Evolutionary conservation across 2,329 filamentous ascomycete species (phyloP).

Genomic region (Exserohilum turcica): DNA sequence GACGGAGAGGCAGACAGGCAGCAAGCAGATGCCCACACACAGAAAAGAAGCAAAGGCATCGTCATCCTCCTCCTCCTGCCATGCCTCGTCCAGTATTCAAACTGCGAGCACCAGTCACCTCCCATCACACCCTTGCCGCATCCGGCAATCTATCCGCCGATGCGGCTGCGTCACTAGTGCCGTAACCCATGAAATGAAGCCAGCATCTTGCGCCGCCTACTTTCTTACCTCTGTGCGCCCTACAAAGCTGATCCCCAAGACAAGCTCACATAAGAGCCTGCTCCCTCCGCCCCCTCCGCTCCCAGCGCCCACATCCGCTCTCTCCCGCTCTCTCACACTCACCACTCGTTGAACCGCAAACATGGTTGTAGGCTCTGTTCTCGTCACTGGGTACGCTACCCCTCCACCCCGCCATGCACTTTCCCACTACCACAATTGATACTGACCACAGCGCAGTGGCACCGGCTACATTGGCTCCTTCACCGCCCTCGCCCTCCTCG

Average conservation of each 20-base stretch:
- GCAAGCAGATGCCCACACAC: neutral
- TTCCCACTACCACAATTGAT: neutral
- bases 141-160: conserved; percentile 26
- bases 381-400: conserved; percentile 80
- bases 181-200: conserved; percentile 15
- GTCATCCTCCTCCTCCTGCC: no score
- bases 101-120: neutral
- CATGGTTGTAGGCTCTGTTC: conserved; percentile 85
- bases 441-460: conserved; percentile 64
- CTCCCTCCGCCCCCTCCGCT: neutral
- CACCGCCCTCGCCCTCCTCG: conserved; percentile 86
- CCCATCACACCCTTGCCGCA: conserved; percentile 10
- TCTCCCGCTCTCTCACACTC: neutral
- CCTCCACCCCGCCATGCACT: conserved; percentile 33
- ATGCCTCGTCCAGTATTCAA: no score
- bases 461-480: conserved; percentile 99
- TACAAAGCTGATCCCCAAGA: conserved; percentile 13
- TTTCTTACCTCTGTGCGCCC: conserved; percentile 27
- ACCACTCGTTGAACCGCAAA: conserved; percentile 14
- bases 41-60: no score
- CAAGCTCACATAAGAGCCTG: conserved; percentile 2
- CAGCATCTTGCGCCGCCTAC: conserved; percentile 20
- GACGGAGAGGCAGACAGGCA: no score
- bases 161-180: conserved; percentile 16
- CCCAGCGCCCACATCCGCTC: neutral